Evolutionary conservation across 139 green algal genomes (phyloP).

Genomic region (Spirogloea muscicola): DNA sequence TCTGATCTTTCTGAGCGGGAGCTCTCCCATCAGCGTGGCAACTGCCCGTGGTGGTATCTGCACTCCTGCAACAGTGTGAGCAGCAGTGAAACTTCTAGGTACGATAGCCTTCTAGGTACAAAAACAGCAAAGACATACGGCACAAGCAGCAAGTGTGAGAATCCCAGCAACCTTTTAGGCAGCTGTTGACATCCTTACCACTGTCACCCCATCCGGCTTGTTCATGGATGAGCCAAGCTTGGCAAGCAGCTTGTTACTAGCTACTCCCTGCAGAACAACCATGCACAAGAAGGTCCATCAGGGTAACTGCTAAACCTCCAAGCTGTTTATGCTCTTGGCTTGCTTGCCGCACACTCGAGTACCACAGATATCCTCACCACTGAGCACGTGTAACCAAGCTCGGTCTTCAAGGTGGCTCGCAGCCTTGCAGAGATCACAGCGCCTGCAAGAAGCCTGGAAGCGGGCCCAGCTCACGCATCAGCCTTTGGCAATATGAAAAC

Average conservation of each 20-base stretch:
- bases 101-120: background rate
- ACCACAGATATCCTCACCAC: too few relatives aligned
- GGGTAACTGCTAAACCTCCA: background rate
- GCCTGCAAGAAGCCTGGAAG: too few relatives aligned
- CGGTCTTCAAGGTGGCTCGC: too few relatives aligned
- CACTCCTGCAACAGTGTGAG: background rate
- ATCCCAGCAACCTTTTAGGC: too few relatives aligned
- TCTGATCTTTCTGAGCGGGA: conserved; percentile 79
- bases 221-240: conserved; percentile 71
- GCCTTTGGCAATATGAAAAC: too few relatives aligned
- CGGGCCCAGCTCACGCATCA: too few relatives aligned
- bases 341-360: too few relatives aligned
- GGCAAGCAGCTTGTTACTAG: conserved; percentile 65
- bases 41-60: conserved; percentile 29
- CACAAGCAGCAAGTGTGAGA: too few relatives aligned
- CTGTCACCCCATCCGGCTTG: conserved; percentile 49
- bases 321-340: too few relatives aligned
- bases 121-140: too few relatives aligned
- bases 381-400: too few relatives aligned
- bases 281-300: background rate
- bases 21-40: conserved; percentile 50
- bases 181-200: conserved; percentile 6
- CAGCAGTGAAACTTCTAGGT: conserved; percentile 1
- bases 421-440: too few relatives aligned
- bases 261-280: conserved; percentile 24